Conservation (phyloP, 2,329 filamentous ascomycete species). For the Ceratocystis ficicola region DNA sequence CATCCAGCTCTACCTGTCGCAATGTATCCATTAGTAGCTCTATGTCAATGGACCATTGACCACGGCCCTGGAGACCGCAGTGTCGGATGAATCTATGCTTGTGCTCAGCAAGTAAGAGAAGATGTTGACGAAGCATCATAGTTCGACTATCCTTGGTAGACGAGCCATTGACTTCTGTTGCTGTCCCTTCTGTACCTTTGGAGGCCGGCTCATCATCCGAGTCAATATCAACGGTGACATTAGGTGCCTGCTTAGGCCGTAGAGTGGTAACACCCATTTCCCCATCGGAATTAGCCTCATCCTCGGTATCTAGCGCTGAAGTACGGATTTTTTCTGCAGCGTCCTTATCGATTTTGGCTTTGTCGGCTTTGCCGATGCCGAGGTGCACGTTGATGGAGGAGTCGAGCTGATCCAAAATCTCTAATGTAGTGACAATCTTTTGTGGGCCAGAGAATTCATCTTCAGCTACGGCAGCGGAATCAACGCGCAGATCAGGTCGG, state of each 20-base stretch:
- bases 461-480: slow-evolving; percentile 29
- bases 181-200: slow-evolving; percentile 37
- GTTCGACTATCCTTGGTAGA: slow-evolving; percentile 33
- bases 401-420: slow-evolving; percentile 44
- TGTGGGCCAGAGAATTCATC: slow-evolving; percentile 28
- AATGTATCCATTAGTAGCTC: slow-evolving; percentile 57
- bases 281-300: slow-evolving; percentile 28
- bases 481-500: slow-evolving; percentile 43
- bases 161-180: slow-evolving; percentile 28
- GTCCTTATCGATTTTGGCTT: slow-evolving; percentile 36
- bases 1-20: slow-evolving; percentile 67
- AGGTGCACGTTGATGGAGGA: slow-evolving; percentile 41
- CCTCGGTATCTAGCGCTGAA: slow-evolving; percentile 30
- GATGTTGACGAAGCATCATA: slow-evolving; percentile 43
- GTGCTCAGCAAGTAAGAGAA: slow-evolving; percentile 60
- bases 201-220: slow-evolving; percentile 26
- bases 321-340: slow-evolving; percentile 37
- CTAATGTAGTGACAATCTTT: slow-evolving; percentile 39
- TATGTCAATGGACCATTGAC: slow-evolving; percentile 78
- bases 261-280: neutral
- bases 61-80: slow-evolving; percentile 48
- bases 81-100: slow-evolving; percentile 56
- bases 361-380: slow-evolving; percentile 46
- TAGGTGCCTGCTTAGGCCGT: slow-evolving; percentile 8
- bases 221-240: slow-evolving; percentile 20